A percentile compares a stretch with the other conserved stretches of the same genome.
Evolutionary conservation across 2,329 filamentous ascomycete species (phyloP).

Genomic region (Trichoderma atrobrunneum): DNA sequence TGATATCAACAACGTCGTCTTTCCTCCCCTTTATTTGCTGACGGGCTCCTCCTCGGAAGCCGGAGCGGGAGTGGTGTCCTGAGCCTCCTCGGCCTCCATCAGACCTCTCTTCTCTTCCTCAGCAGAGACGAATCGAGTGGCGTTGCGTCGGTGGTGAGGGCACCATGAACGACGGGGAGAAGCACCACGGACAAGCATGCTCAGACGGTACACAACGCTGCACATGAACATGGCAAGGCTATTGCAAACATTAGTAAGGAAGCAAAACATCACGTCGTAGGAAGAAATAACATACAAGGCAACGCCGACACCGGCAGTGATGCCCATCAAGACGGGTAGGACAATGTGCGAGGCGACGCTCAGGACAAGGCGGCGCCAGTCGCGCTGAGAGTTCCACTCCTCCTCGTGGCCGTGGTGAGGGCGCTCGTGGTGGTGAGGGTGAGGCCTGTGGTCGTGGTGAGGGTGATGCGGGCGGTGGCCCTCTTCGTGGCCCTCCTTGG

Average conservation of each 20-base stretch:
- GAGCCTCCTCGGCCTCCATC: conserved; percentile 38
- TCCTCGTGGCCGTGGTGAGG: conserved; percentile 1
- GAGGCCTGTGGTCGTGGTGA: conserved; percentile 22
- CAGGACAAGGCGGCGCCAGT: conserved; percentile 41
- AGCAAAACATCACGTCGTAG: not conserved
- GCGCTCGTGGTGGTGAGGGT: conserved; percentile 27
- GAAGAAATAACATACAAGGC: conserved; percentile 51
- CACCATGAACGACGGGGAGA: conserved; percentile 17
- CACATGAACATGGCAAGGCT: conserved; percentile 65
- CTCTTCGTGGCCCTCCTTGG: not conserved
- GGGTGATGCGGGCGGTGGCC: conserved; percentile 19
- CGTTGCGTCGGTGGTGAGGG: conserved; percentile 15
- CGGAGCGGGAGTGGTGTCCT: conserved; percentile 28
- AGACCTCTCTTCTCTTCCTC: conserved; percentile 52
- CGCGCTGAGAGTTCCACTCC: conserved; percentile 23
- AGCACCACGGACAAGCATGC: conserved; percentile 45
- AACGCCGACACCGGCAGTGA: conserved; percentile 65
- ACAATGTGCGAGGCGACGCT: conserved; percentile 62
- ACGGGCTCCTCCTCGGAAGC: conserved; percentile 31
- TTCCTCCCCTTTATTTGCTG: not conserved
- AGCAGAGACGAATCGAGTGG: not conserved
- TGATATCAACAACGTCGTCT: not conserved
- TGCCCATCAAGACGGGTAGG: conserved; percentile 65
- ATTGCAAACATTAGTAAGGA: conserved; percentile 28
- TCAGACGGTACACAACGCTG: conserved; percentile 57